A percentile compares a stretch with the other conserved stretches of the same genome.
Evolutionary conservation across 306 rosid species (phyloP).

Genomic region (Hippophae gyantsensis): DNA sequence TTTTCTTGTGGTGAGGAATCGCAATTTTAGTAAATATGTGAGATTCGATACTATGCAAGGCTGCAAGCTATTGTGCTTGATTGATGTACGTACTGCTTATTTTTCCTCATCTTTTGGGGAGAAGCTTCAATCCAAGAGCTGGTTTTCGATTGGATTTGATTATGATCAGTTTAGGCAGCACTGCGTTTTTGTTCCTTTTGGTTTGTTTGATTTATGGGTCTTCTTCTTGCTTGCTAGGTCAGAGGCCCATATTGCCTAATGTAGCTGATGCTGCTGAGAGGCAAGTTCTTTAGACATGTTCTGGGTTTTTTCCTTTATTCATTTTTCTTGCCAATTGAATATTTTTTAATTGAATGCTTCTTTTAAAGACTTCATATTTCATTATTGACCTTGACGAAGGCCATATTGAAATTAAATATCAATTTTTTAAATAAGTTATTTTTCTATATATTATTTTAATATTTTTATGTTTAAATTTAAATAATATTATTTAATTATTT

Average conservation of each 20-base stretch:
- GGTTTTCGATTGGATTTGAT: constrained; percentile 81
- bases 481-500: too few relatives aligned
- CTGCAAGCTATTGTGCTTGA: constrained; percentile 68
- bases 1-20: constrained; percentile 85
- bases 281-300: constrained; percentile 58
- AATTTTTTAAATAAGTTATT: too few relatives aligned
- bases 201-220: constrained; percentile 81
- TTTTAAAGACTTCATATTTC: too few relatives aligned
- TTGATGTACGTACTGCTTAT: constrained; percentile 47
- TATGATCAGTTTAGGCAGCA: constrained; percentile 83
- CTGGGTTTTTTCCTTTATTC: constrained; percentile 1
- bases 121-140: constrained; percentile 64
- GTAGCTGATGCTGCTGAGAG: constrained; percentile 99
- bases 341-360: background rate
- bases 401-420: too few relatives aligned
- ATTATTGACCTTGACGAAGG: too few relatives aligned
- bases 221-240: constrained; percentile 77
- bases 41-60: constrained; percentile 96
- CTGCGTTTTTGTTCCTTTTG: constrained; percentile 66
- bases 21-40: constrained; percentile 74
- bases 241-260: constrained; percentile 76
- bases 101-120: constrained; percentile 78
- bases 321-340: constrained; percentile 11
- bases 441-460: too few relatives aligned
- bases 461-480: too few relatives aligned